These are phyloP conservation scores for Arthroderma sp. DNA, from an alignment of 2,329 filamentous ascomycete species.

Conservation along the genomic window DNA sequence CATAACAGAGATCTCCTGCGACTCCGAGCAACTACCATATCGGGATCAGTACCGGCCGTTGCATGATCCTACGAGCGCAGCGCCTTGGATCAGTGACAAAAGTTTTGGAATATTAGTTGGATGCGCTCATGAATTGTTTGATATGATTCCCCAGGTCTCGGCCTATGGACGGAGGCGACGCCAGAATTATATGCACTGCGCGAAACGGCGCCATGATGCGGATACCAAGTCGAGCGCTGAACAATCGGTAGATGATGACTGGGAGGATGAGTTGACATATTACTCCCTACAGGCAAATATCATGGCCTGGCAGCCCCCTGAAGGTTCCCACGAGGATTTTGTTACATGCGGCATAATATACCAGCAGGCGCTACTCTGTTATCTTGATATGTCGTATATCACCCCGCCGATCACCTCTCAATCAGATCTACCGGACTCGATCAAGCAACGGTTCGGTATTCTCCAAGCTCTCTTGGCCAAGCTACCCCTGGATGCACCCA, in stretches of 20 bases:
- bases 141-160: conserved; percentile 8
- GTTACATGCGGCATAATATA: conserved; percentile 5
- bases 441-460: conserved; percentile 1
- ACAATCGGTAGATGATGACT: background rate
- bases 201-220: background rate
- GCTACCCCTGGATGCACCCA: conserved; percentile 6
- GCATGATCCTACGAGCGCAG: background rate
- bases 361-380: conserved; percentile 6
- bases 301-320: conserved; percentile 3
- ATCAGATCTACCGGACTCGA: conserved; percentile 1
- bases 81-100: conserved; percentile 5
- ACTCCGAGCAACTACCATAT: conserved; percentile 4
- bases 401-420: conserved; percentile 6
- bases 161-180: conserved; percentile 4
- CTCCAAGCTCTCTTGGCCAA: conserved; percentile 1
- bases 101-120: conserved; percentile 7
- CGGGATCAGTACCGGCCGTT: conserved; percentile 1
- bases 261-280: conserved; percentile 3
- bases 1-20: conserved; percentile 6
- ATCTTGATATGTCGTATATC: conserved; percentile 4
- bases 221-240: background rate
- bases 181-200: background rate
- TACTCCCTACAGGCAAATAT: conserved; percentile 1
- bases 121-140: conserved; percentile 6
- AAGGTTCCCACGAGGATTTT: conserved; percentile 3